Percentiles rank a stretch among this genome's conserved stretches.
These are phyloP conservation scores for Pythium rishiriense DNA, from an alignment of 352 stramenopile species.

Conservation along the genomic window DNA sequence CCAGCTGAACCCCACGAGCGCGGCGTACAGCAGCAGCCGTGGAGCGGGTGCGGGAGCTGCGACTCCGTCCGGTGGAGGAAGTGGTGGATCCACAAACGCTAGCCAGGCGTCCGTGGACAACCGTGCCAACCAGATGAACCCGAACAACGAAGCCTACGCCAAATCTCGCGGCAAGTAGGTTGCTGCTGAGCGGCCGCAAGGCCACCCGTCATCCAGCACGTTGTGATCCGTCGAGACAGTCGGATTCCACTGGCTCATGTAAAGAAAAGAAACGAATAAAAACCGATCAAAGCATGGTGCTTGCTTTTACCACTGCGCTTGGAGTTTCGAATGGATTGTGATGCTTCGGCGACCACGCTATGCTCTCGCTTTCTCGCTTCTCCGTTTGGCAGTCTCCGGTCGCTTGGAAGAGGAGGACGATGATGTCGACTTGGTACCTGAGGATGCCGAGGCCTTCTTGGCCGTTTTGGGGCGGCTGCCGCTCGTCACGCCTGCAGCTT, in stretches of 20 bases:
- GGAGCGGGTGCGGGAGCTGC: not conserved
- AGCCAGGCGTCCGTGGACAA: slow-evolving; percentile 15
- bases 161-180: slow-evolving; percentile 20
- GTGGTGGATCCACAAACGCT: not conserved
- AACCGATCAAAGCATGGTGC: not conserved
- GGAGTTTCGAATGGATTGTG: too few relatives aligned
- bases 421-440: slow-evolving; percentile 44
- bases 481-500: slow-evolving; percentile 19
- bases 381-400: slow-evolving; percentile 58
- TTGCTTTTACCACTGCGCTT: too few relatives aligned
- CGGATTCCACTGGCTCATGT: not conserved
- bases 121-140: slow-evolving; percentile 18
- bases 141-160: slow-evolving; percentile 24
- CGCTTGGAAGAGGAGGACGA: slow-evolving; percentile 59
- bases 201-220: too few relatives aligned
- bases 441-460: slow-evolving; percentile 47
- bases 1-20: slow-evolving; percentile 22
- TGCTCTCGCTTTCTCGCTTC: slow-evolving; percentile 45
- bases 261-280: slow-evolving; percentile 1
- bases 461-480: slow-evolving; percentile 51
- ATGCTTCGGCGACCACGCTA: too few relatives aligned
- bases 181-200: too few relatives aligned
- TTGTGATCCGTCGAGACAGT: too few relatives aligned
- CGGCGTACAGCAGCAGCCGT: slow-evolving; percentile 18
- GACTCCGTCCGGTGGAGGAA: not conserved